These are phyloP conservation scores for Aspergillus luchuensis DNA, from an alignment of 2,329 filamentous ascomycete species.

Conservation along the genomic window DNA sequence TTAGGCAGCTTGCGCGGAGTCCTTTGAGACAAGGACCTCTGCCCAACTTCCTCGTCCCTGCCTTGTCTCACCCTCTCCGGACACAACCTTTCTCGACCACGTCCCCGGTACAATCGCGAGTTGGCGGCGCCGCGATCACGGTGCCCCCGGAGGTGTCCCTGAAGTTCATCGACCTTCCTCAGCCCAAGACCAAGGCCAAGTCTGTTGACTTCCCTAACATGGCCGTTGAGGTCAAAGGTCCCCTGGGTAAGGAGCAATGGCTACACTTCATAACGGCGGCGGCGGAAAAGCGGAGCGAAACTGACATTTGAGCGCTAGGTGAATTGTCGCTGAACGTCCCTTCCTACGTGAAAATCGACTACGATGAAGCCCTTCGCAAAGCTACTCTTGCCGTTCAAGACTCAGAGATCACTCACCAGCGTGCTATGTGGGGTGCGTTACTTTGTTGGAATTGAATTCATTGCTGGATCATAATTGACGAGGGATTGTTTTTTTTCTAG, in stretches of 20 bases:
- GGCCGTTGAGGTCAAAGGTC: constrained; percentile 73
- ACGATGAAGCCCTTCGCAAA: constrained; percentile 65
- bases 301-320: constrained; percentile 50
- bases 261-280: background rate
- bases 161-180: constrained; percentile 64
- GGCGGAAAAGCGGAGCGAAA: constrained; percentile 12
- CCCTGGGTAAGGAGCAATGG: constrained; percentile 60
- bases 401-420: constrained; percentile 69
- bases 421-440: constrained; percentile 89
- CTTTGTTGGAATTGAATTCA: background rate
- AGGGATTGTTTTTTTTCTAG: constrained; percentile 48
- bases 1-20: constrained; percentile 58
- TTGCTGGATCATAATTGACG: constrained; percentile 21
- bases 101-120: constrained; percentile 70
- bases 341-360: constrained; percentile 70
- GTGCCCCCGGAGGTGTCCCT: constrained; percentile 84
- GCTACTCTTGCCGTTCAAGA: constrained; percentile 72
- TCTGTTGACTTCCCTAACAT: constrained; percentile 64
- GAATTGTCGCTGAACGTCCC: constrained; percentile 78
- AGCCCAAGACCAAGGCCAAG: constrained; percentile 60
- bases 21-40: constrained; percentile 56
- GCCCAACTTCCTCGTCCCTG: constrained; percentile 72
- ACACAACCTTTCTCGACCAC: constrained; percentile 71
- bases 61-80: constrained; percentile 55
- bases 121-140: constrained; percentile 77